Base-by-base conservation (phyloP, 306 rosid species). In the Lathyrus sativus region DNA sequence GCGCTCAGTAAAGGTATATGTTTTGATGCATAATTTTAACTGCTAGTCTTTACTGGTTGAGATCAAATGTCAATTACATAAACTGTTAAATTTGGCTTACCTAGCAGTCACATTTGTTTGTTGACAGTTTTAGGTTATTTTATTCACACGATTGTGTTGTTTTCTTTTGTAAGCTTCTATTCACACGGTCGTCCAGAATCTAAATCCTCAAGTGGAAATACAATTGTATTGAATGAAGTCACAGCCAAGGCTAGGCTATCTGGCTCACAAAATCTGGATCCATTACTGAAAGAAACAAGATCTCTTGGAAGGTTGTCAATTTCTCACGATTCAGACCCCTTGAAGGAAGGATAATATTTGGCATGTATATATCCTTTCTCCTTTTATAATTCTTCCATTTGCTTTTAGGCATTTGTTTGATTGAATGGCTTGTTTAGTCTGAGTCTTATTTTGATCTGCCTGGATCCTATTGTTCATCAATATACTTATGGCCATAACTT, bases 301-400 rank as follows among this genome's bases (percentile, higher is more conserved):
- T 76, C 95, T 74, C 91, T 87, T 72, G 97, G 99, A 75, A 85
- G 95, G 83, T 62, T 93, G 82, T 90, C 99, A 45, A 82, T 93
- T 74, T 86, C 97, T 67, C 96, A 93, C 72, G 95, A 87, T 81
- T 78, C 96, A 78, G 97, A 93, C 64, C 78, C 85, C 73, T 69
- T 78, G 33, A 90, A 85, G 89, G 99, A 93, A 64, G 86, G 82
- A 29, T 90, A 90, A 85, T 46, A 61, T 82, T 82, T 83, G 82
- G 71, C 99, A 78, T 84, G 97, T 93, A 86, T 77, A 84, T 81
- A 74, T 69, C 53, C 75, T 72, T 60, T 68, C 76, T 76, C 76
- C 59, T 72, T 41, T 43, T 13, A 12, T 42, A 39, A 15, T 7
- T 67, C 9, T 62, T 67, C 18, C 4, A 13, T 48, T 11, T 62